Percentiles rank a stretch among this genome's conserved stretches.
Evolutionary conservation across 2,329 filamentous ascomycete genomes (phyloP).

Genomic region (Exophiala spinifera): DNA sequence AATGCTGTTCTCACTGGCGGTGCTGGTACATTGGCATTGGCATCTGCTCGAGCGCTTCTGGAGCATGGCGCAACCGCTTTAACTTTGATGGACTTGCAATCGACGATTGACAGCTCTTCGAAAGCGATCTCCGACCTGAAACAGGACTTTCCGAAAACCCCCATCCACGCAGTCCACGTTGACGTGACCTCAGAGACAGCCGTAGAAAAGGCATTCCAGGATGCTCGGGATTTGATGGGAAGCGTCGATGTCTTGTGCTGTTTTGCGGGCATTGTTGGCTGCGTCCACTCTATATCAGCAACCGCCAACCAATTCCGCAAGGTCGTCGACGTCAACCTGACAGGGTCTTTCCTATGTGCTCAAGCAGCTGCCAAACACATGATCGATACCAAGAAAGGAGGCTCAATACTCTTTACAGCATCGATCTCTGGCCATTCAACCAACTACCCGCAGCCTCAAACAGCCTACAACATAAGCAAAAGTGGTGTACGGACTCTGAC

Average conservation of each 20-base stretch:
- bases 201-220: conserved; percentile 45
- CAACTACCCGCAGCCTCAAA: conserved; percentile 61
- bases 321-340: conserved; percentile 69
- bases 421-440: conserved; percentile 57
- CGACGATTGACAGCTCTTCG: conserved; percentile 35
- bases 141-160: conserved; percentile 53
- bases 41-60: conserved; percentile 60
- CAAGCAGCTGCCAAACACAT: conserved; percentile 57
- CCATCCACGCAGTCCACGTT: conserved; percentile 52
- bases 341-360: conserved; percentile 66
- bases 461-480: conserved; percentile 70
- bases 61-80: conserved; percentile 63
- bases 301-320: conserved; percentile 57
- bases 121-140: conserved; percentile 49
- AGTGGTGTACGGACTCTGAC: conserved; percentile 63
- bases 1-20: conserved; percentile 58
- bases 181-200: conserved; percentile 55
- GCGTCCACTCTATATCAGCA: conserved; percentile 60
- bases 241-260: conserved; percentile 51
- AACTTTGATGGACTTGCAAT: conserved; percentile 59
- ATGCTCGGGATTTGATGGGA: conserved; percentile 35
- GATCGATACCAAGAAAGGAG: conserved; percentile 57
- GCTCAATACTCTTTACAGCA: conserved; percentile 64
- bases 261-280: conserved; percentile 68
- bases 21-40: conserved; percentile 61